A percentile compares a stretch with the other conserved stretches of the same genome.
Conservation (phyloP, 208 protist species). For the Trypanosoma mega region DNA sequence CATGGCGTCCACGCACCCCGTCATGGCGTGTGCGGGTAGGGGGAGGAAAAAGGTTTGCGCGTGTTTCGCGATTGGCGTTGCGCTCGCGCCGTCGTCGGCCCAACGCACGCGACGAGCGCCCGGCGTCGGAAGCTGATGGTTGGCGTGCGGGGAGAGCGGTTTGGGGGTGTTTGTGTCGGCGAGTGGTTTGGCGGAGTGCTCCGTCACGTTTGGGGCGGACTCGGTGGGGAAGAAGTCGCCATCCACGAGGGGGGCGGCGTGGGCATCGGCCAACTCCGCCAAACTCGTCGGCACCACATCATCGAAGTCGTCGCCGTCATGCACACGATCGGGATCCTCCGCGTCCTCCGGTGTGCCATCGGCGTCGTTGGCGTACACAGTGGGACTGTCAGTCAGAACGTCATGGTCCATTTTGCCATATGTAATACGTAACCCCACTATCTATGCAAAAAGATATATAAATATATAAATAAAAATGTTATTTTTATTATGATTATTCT, state of each 20-base stretch:
- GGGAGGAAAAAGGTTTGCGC: slow-evolving; percentile 64
- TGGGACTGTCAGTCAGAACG: no score
- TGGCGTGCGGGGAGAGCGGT: slow-evolving; percentile 2
- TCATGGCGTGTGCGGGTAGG: no score
- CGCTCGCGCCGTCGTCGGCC: slow-evolving; percentile 37
- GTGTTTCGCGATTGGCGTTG: slow-evolving; percentile 42
- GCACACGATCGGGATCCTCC: no score
- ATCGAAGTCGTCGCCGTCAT: no score
- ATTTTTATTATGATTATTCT: no score
- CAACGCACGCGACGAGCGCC: slow-evolving; percentile 47
- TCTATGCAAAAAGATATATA: no score
- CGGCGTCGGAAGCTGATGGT: slow-evolving; percentile 2
- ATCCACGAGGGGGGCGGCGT: slow-evolving; percentile 56
- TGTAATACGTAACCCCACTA: no score
- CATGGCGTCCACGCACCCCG: no score
- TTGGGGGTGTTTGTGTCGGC: background rate
- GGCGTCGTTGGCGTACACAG: no score
- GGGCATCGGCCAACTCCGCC: slow-evolving; percentile 21
- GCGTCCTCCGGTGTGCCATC: no score
- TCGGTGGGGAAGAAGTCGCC: slow-evolving; percentile 66
- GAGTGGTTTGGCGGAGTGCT: background rate
- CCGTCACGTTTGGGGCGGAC: slow-evolving; percentile 22
- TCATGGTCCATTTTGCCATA: no score
- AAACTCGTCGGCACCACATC: slow-evolving; percentile 48
- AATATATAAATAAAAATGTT: no score